A percentile compares a stretch with the other conserved stretches of the same genome.
These are phyloP conservation scores for Oxytropis ochrocephala DNA, from an alignment of 306 rosid genomes.

Conservation along the genomic window DNA sequence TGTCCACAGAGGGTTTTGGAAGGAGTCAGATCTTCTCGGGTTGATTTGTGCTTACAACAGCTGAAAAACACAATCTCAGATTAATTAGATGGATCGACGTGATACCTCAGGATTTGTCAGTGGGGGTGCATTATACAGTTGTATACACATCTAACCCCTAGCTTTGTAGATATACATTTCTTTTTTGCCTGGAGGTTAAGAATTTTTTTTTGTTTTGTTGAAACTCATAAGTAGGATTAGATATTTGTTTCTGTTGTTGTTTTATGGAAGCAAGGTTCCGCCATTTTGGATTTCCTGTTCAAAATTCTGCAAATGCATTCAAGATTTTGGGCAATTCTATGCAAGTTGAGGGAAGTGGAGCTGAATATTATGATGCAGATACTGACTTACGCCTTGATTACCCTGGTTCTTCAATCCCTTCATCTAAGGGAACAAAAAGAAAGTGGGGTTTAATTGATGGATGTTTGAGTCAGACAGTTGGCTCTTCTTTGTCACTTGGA, in stretches of 20 bases:
- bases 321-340: conserved; percentile 46
- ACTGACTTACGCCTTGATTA: conserved; percentile 69
- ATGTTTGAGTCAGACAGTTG: conserved; percentile 43
- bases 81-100: conserved; percentile 72
- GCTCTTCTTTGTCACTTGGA: conserved; percentile 73
- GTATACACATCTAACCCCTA: conserved; percentile 47
- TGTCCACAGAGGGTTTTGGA: conserved; percentile 25
- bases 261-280: conserved; percentile 61
- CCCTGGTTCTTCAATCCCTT: conserved; percentile 45
- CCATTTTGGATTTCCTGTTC: conserved; percentile 53
- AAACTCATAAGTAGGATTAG: conserved; percentile 26
- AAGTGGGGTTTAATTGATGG: conserved; percentile 65
- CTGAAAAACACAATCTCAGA: conserved; percentile 31
- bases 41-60: conserved; percentile 32
- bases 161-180: conserved; percentile 39
- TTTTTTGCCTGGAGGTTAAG: conserved; percentile 45
- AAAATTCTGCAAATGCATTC: conserved; percentile 58
- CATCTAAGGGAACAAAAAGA: conserved; percentile 64
- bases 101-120: conserved; percentile 99
- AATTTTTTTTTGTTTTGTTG: conserved; percentile 41
- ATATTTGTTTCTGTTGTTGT: conserved; percentile 21
- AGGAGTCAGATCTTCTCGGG: conserved; percentile 28
- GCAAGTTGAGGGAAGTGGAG: conserved; percentile 43
- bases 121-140: conserved; percentile 62
- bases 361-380: conserved; percentile 43